Percentiles rank a stretch among this genome's conserved stretches.
Conservation (phyloP, 331 rosid species). For the Arachis monticola region DNA sequence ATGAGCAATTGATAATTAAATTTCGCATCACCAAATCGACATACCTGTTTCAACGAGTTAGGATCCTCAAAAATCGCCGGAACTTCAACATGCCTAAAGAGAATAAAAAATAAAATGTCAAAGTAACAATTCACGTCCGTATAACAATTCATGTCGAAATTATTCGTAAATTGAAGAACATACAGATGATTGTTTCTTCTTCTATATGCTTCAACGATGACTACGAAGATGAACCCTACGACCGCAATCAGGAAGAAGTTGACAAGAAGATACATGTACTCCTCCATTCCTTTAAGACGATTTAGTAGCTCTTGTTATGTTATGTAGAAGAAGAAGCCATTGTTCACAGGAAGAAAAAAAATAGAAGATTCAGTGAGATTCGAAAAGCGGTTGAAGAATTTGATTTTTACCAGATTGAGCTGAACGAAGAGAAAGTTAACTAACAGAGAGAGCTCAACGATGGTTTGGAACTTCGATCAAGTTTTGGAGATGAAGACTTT, state of each 20-base stretch:
- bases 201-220: slow-evolving; percentile 68
- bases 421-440: neutral
- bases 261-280: slow-evolving; percentile 45
- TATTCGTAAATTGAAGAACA: slow-evolving; percentile 11
- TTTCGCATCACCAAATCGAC: slow-evolving; percentile 16
- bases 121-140: slow-evolving; percentile 15
- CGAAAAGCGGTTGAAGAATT: neutral
- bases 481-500: slow-evolving; percentile 9
- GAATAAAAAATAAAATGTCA: slow-evolving; percentile 27
- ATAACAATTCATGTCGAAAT: neutral
- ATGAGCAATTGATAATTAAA: neutral
- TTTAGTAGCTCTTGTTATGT: slow-evolving; percentile 30
- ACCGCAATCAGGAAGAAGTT: slow-evolving; percentile 41
- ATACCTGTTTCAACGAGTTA: slow-evolving; percentile 80
- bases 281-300: slow-evolving; percentile 45
- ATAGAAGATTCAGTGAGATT: slow-evolving; percentile 13
- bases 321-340: slow-evolving; percentile 22
- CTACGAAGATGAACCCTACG: slow-evolving; percentile 49
- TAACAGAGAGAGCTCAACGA: neutral
- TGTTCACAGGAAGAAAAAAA: neutral
- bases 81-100: slow-evolving; percentile 73
- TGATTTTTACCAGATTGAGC: neutral
- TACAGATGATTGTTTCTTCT: slow-evolving; percentile 80
- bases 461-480: neutral
- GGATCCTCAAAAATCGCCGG: slow-evolving; percentile 90